Percentiles rank a stretch among this genome's conserved stretches.
Conservation (phyloP, 768 basidiomycete species). For the Dioszegia aurantiaca region DNA sequence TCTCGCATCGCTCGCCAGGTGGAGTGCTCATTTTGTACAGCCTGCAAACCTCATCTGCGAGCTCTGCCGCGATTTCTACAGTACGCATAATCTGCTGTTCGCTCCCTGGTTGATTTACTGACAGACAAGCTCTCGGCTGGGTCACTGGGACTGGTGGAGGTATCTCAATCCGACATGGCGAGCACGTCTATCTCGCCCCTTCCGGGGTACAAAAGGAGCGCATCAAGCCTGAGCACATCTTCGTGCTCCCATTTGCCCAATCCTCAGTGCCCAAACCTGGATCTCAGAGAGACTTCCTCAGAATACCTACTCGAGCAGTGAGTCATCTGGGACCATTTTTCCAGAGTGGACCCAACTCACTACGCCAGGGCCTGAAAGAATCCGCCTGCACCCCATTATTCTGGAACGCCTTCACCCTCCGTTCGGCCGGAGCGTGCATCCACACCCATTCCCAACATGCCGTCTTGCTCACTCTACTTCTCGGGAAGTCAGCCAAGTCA, state of each 20-base stretch:
- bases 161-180: slow-evolving; percentile 68
- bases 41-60: slow-evolving; percentile 90
- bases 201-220: slow-evolving; percentile 90
- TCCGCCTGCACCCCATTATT: slow-evolving; percentile 86
- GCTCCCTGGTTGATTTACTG: slow-evolving; percentile 2
- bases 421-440: slow-evolving; percentile 78
- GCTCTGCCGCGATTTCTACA: slow-evolving; percentile 78
- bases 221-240: slow-evolving; percentile 77
- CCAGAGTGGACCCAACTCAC: too few species aligned
- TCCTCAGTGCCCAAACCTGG: slow-evolving; percentile 60
- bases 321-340: too few species aligned
- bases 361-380: slow-evolving; percentile 65
- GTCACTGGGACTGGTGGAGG: slow-evolving; percentile 83
- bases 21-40: slow-evolving; percentile 24
- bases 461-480: slow-evolving; percentile 74
- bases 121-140: slow-evolving; percentile 66
- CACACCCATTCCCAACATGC: slow-evolving; percentile 84
- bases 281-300: slow-evolving; percentile 71
- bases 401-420: slow-evolving; percentile 82
- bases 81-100: slow-evolving; percentile 25
- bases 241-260: slow-evolving; percentile 78
- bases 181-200: slow-evolving; percentile 80
- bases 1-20: background rate
- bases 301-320: slow-evolving; percentile 63
- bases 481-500: slow-evolving; percentile 61